Percentiles rank a stretch among this genome's conserved stretches.
phyloP scores from a whole-genome alignment of 805 yeast genomes.

The Pichia ethanolica region DNA sequence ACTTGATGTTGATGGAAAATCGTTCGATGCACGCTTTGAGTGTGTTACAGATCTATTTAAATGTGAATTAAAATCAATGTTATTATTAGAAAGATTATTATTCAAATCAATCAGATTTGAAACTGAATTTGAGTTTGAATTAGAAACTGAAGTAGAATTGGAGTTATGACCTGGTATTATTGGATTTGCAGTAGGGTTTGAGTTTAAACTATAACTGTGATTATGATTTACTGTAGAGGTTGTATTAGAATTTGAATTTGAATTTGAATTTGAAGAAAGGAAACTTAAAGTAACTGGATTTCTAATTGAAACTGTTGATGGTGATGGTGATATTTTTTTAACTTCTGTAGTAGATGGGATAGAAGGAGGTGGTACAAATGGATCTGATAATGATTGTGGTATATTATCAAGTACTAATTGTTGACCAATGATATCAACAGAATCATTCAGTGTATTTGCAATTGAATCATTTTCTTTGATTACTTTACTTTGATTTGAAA shows the following conservation, averaged over 20 bases:
- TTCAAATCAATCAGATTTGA: too few relatives aligned
- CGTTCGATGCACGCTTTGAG: conserved; percentile 15
- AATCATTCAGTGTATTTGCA: too few relatives aligned
- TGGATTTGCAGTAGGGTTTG: too few relatives aligned
- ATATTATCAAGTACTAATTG: background rate
- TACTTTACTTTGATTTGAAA: background rate
- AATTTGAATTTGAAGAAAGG: background rate
- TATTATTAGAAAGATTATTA: background rate
- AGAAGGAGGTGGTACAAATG: background rate
- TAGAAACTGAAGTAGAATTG: background rate
- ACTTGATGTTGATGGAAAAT: conserved; percentile 7
- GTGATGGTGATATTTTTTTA: background rate
- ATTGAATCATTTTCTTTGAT: too few relatives aligned
- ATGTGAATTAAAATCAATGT: background rate
- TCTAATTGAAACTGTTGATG: conserved; percentile 1
- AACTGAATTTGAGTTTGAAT: background rate
- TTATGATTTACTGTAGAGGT: too few relatives aligned
- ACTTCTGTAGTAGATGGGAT: background rate
- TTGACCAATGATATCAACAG: background rate
- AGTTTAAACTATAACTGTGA: too few relatives aligned
- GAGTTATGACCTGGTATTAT: background rate
- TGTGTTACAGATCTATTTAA: conserved; percentile 5
- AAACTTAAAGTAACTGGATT: conserved; percentile 4
- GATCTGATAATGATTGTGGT: background rate
- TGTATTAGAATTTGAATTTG: background rate